These are phyloP conservation scores for Candida xyloterini DNA, from an alignment of 805 yeast genomes.

Conservation along the genomic window DNA sequence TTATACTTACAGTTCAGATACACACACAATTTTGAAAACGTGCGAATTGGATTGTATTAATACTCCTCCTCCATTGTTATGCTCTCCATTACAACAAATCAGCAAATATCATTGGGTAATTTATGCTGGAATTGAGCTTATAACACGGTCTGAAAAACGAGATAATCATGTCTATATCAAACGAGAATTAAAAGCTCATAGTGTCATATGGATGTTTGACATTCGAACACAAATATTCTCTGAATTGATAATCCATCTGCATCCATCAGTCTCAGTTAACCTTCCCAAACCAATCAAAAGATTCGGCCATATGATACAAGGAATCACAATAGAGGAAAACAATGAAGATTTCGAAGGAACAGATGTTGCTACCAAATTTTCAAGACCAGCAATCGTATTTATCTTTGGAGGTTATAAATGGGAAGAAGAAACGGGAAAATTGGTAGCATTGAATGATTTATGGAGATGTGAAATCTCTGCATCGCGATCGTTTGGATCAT, in stretches of 20 bases:
- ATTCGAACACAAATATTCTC: constrained; percentile 45
- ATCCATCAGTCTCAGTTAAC: constrained; percentile 28
- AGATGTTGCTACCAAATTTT: constrained; percentile 2
- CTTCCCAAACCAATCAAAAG: constrained; percentile 31
- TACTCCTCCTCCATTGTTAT: constrained; percentile 50
- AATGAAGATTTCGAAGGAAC: constrained; percentile 15
- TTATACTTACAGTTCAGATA: constrained; percentile 37
- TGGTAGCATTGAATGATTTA: constrained; percentile 32
- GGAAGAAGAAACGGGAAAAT: constrained; percentile 28
- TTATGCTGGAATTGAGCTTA: constrained; percentile 66
- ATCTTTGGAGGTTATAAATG: constrained; percentile 50
- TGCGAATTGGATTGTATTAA: constrained; percentile 13
- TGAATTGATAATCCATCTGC: constrained; percentile 38
- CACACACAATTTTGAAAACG: constrained; percentile 34
- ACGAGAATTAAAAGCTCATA: constrained; percentile 34
- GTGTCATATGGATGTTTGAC: constrained; percentile 60
- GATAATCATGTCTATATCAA: constrained; percentile 39
- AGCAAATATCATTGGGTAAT: constrained; percentile 56
- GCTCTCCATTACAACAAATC: constrained; percentile 46
- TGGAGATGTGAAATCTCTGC: constrained; percentile 34
- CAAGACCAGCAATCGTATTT: constrained; percentile 35
- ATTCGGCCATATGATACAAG: constrained; percentile 30
- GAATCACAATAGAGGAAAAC: constrained; percentile 30
- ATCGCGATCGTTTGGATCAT: constrained; percentile 26
- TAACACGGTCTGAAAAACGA: constrained; percentile 34